Evolutionary conservation across 2,329 filamentous ascomycete genomes (phyloP), one percentile per base, ranked within the genome.

Genomic region (Dactylellina cionopaga): DNA sequence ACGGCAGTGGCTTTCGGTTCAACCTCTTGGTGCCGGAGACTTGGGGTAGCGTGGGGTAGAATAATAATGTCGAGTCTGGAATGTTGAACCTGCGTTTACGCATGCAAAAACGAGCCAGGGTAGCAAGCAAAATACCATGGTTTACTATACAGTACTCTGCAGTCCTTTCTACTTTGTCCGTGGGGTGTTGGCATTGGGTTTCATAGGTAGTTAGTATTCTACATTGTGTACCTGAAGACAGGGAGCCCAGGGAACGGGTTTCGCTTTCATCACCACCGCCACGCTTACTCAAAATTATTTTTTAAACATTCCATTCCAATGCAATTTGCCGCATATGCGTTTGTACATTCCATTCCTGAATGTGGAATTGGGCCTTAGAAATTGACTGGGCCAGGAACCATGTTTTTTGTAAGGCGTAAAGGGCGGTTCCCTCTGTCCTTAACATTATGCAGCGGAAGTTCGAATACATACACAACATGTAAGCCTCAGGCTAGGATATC

Each of bases 21-120:
- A 15, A 27, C 27, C 17, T n/a, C 49, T 27, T 15, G 9, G 17
- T 47, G n/a, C 9, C 3, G 29, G 9, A 35, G 19, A 19, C 47
- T 6, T 52, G 27, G 47, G 47, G 47, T 52, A 37, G 15, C 10
- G 11, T 2, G 5, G 24, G 41, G 15, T 17, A 41, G 15, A 44
- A 25, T 27, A 55, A 56, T 22, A 37, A 56, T 52, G 17, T 69
- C 35, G 15, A 19, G 33, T 47, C 31, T 59, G 62, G 64, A 69
- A 69, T 69, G 64, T 25, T 69, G 64, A 69, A 69, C 64, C 64
- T 69, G 64, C 55, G 54, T 69, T 60, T 58, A 60, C 64, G 51
- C 44, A 66, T 66, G 62, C 52, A 59, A 52, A 19, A 37, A 31
- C n/a, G 37, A 37, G 25, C 13, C 29, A 24, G 31, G 29, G 17